These are phyloP conservation scores for Lepidium africanum DNA, from an alignment of 345 rosid genomes.

Conservation along the genomic window DNA sequence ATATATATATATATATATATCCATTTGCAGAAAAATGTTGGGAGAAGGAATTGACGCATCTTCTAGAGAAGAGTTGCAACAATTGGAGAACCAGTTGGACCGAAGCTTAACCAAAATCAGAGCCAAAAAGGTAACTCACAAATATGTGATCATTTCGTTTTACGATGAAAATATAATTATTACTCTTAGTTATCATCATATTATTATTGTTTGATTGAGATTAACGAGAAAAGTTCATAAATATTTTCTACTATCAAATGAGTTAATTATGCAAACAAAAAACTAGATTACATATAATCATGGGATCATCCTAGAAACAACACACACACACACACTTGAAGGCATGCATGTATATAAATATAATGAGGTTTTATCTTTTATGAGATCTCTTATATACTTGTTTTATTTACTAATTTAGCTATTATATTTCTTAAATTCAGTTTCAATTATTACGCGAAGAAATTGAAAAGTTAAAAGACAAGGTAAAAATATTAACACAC, in stretches of 20 bases:
- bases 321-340: background rate
- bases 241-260: background rate
- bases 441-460: conserved; percentile 46
- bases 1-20: too few relatives aligned
- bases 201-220: background rate
- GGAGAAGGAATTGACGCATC: conserved; percentile 70
- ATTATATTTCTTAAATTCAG: conserved; percentile 30
- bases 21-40: conserved; percentile 44
- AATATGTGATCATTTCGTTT: background rate
- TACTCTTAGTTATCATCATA: background rate
- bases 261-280: background rate
- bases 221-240: background rate
- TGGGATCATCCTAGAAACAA: background rate
- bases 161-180: background rate
- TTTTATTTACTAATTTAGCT: background rate
- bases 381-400: background rate
- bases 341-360: background rate
- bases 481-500: conserved; percentile 41
- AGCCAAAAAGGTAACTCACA: conserved; percentile 60
- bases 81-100: conserved; percentile 67
- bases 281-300: background rate
- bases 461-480: conserved; percentile 53
- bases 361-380: background rate
- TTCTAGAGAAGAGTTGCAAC: conserved; percentile 58
- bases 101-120: conserved; percentile 64